Percentiles rank a stretch among this genome's conserved stretches.
Evolutionary conservation across 1,284 basidiomycete species (phyloP).

Genomic region (Heterobasidion parviporum): DNA sequence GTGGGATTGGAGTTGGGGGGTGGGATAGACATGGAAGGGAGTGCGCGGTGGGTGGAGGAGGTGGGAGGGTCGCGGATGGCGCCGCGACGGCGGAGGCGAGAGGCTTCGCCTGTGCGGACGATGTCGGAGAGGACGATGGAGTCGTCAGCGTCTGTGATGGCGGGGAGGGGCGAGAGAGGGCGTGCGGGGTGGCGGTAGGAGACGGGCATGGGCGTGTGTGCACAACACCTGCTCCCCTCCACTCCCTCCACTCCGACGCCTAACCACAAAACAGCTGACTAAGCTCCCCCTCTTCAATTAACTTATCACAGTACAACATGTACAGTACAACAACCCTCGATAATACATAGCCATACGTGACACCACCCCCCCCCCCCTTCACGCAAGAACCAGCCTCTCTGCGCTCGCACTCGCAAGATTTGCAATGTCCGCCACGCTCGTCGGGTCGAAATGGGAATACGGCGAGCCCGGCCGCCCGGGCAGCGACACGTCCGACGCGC

Average conservation of each 20-base stretch:
- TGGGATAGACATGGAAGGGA: background rate
- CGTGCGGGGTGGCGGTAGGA: conserved; percentile 6
- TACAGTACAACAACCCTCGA: too few species aligned
- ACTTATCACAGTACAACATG: background rate
- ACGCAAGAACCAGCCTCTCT: conserved; percentile 1
- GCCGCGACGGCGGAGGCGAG: conserved; percentile 59
- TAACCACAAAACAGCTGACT: background rate
- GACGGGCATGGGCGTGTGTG: conserved; percentile 9
- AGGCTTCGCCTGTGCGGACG: conserved; percentile 60
- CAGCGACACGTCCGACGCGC: conserved; percentile 7
- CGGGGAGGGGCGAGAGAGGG: conserved; percentile 3
- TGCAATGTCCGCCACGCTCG: conserved; percentile 7
- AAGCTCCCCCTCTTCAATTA: background rate
- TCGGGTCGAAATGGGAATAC: conserved; percentile 10
- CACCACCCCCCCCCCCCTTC: background rate
- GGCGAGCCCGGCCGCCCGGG: conserved; percentile 9
- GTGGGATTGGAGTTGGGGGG: conserved; percentile 1
- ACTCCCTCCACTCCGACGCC: background rate
- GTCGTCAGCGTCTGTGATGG: conserved; percentile 44
- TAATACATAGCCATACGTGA: too few species aligned
- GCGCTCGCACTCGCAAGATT: conserved; percentile 8
- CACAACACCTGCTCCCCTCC: too few species aligned
- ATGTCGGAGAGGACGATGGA: conserved; percentile 64
- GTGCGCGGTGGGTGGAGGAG: conserved; percentile 2
- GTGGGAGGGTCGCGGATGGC: conserved; percentile 43